Evolutionary conservation across 495 filamentous ascomycete genomes (phyloP).

Genomic region (Cenococcum geophilum): DNA sequence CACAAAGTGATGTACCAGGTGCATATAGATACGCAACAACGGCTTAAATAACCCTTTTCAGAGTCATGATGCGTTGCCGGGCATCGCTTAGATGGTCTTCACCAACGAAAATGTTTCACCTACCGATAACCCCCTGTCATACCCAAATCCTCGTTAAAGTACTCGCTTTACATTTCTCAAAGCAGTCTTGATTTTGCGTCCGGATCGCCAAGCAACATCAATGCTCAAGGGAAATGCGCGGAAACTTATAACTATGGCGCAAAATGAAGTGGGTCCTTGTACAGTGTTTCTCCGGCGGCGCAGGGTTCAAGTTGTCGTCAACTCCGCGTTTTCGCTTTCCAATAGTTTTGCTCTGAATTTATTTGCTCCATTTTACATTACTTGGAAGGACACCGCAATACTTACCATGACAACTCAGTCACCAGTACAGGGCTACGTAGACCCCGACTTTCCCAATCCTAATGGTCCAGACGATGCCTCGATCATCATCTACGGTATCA

Average conservation of each 20-base stretch:
- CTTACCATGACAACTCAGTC: neutral
- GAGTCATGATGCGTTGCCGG: too few species aligned
- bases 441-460: conserved; percentile 36
- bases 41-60: too few species aligned
- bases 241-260: neutral
- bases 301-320: too few species aligned
- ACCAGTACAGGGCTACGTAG: conserved; percentile 25
- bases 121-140: too few species aligned
- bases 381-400: neutral
- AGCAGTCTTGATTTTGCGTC: neutral
- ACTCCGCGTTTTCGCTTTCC: neutral
- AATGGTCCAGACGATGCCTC: conserved; percentile 27
- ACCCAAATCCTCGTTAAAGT: neutral
- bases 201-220: neutral
- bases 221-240: neutral
- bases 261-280: too few species aligned
- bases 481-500: conserved; percentile 29
- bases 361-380: too few species aligned
- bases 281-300: too few species aligned
- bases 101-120: neutral
- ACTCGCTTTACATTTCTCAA: neutral
- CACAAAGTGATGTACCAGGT: too few species aligned
- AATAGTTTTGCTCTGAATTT: neutral
- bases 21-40: too few species aligned
- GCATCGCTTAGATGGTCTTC: neutral